phyloP scores from a whole-genome alignment of 1,284 basidiomycete species.

The Ceratobasidium sp. region DNA sequence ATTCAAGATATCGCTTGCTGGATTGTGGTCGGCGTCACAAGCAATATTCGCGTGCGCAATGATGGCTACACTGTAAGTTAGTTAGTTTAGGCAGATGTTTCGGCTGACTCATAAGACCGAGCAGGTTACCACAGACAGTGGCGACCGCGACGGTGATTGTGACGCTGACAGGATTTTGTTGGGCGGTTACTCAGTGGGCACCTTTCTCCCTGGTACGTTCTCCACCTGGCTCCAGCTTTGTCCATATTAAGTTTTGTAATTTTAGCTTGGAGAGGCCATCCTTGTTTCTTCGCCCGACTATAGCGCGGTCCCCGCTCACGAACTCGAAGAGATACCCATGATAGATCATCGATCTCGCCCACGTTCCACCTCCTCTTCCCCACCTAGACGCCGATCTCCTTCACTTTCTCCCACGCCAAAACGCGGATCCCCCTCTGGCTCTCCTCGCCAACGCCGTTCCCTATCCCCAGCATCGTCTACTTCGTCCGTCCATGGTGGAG shows the following conservation, averaged over 20 bases:
- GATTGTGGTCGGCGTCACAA: constrained; percentile 48
- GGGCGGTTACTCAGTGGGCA: constrained; percentile 60
- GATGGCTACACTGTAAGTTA: constrained; percentile 56
- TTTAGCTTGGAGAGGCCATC: constrained; percentile 48
- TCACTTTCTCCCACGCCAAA: constrained; percentile 13
- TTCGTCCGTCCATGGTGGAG: constrained; percentile 22
- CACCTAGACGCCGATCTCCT: constrained; percentile 7
- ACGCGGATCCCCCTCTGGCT: not conserved
- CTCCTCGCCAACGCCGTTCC: constrained; percentile 6
- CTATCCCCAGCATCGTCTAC: constrained; percentile 19
- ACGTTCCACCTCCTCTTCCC: constrained; percentile 20
- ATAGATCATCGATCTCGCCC: constrained; percentile 38
- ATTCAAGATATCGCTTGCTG: constrained; percentile 43
- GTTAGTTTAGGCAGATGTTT: not conserved
- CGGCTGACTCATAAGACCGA: not conserved
- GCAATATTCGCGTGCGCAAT: constrained; percentile 56
- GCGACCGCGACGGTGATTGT: constrained; percentile 59
- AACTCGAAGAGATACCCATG: constrained; percentile 43
- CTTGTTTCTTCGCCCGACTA: constrained; percentile 42
- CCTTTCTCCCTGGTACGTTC: constrained; percentile 57
- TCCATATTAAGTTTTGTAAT: not conserved
- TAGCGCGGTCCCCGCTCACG: constrained; percentile 27
- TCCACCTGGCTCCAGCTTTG: not conserved
- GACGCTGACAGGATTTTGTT: constrained; percentile 60
- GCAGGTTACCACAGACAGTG: constrained; percentile 55